Evolutionary conservation across 306 rosid genomes (phyloP).

Genomic region (Medicago ruthenica): DNA sequence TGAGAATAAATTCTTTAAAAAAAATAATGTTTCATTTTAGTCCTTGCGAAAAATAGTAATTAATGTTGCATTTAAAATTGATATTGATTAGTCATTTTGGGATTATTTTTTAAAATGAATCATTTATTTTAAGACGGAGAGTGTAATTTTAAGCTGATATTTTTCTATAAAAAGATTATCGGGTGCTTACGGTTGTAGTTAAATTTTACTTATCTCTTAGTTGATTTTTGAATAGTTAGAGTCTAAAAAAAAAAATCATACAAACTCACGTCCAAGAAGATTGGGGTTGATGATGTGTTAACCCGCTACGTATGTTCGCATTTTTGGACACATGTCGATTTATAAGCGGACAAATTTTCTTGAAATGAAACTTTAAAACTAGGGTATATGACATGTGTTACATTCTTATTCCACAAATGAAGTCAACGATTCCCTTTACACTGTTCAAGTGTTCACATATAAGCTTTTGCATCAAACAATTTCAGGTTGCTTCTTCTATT

Average conservation of each 20-base stretch:
- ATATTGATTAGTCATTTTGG: no score
- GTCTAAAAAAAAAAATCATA: background rate
- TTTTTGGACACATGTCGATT: conserved; percentile 40
- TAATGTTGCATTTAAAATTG: no score
- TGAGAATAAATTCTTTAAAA: no score
- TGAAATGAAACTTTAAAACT: conserved; percentile 30
- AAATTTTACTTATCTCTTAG: no score
- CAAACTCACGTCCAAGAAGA: conserved; percentile 12
- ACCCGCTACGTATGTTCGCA: background rate
- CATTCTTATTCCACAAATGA: conserved; percentile 39
- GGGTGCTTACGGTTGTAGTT: no score
- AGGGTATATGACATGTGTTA: conserved; percentile 48
- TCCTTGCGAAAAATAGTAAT: no score
- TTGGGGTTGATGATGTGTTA: conserved; percentile 43
- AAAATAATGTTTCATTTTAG: no score
- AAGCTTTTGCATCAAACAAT: conserved; percentile 31
- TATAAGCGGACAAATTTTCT: conserved; percentile 40
- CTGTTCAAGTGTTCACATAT: conserved; percentile 47
- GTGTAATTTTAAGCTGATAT: no score
- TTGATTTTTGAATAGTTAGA: no score
- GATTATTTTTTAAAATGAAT: no score
- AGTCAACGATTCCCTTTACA: conserved; percentile 50
- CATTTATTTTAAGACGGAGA: no score
- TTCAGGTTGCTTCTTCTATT: conserved; percentile 45
- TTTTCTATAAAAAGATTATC: no score